Evolutionary conservation across 2,329 filamentous ascomycete genomes (phyloP).

Genomic region (Elsinoe australis): DNA sequence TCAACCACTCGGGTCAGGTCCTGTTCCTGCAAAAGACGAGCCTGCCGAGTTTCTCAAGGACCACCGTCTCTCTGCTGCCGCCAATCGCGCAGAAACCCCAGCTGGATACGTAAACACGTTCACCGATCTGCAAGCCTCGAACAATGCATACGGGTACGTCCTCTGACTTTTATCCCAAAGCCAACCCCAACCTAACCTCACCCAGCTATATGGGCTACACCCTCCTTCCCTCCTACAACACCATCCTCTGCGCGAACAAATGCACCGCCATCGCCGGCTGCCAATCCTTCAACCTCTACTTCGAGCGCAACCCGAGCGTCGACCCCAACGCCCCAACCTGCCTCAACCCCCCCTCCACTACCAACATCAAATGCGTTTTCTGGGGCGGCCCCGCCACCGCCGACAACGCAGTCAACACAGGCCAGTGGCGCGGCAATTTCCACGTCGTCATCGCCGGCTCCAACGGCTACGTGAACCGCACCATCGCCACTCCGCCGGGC

Average conservation of each 20-base stretch:
- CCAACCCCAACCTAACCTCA: background rate
- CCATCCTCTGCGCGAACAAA: slow-evolving; percentile 15
- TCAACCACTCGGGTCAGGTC: slow-evolving; percentile 10
- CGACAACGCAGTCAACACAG: slow-evolving; percentile 20
- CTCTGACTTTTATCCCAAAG: background rate
- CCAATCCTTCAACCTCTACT: slow-evolving; percentile 21
- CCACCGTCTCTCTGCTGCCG: slow-evolving; percentile 21
- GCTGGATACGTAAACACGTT: slow-evolving; percentile 26
- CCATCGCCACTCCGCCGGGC: slow-evolving; percentile 24
- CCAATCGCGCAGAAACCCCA: slow-evolving; percentile 25
- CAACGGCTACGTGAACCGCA: slow-evolving; percentile 28
- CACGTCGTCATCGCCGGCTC: slow-evolving; percentile 29
- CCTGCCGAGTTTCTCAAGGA: slow-evolving; percentile 23
- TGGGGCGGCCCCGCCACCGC: slow-evolving; percentile 20
- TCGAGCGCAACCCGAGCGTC: slow-evolving; percentile 21
- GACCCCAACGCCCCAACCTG: slow-evolving; percentile 22
- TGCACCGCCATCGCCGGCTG: slow-evolving; percentile 18
- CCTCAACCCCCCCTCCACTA: slow-evolving; percentile 19
- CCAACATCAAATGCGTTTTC: slow-evolving; percentile 23
- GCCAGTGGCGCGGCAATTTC: slow-evolving; percentile 25
- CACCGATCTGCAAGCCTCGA: slow-evolving; percentile 26
- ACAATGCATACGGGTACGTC: slow-evolving; percentile 18
- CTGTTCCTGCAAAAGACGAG: slow-evolving; percentile 22
- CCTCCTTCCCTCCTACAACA: slow-evolving; percentile 18
- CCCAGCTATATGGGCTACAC: slow-evolving; percentile 25